Evolutionary conservation across 2,329 filamentous ascomycete genomes (phyloP), one percentile per base, ranked within the genome.

Genomic region (Fusarium fracticaudum): DNA sequence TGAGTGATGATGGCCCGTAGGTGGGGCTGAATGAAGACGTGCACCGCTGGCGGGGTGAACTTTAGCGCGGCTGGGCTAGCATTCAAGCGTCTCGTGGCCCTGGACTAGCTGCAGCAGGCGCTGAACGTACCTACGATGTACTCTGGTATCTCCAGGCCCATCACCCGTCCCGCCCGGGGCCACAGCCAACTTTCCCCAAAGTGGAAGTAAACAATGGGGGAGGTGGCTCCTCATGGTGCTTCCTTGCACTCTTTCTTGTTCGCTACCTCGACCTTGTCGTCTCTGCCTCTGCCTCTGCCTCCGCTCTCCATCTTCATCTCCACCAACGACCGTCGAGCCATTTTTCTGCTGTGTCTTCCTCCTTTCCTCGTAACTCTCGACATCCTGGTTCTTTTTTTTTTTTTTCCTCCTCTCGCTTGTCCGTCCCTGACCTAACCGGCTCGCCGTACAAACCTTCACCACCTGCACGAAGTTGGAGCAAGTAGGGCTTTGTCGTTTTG

Each of bases 141-240:
- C 71, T 48, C 62, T 31, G 10, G 40, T 31, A 35, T 12, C 55
- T 64, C 50, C 55, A 61, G 43, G 24, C 40, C 64, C 57, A 60
- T 61, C 69, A 64, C 75, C 71, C 62, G 68, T 77, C 73, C 75
- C 73, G 72, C 53, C 72, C 66, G 67, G 66, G 60, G 64, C 54
- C 69, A 65, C 59, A 41, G 51, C 24, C 11, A 41, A 54, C 76
- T 69, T 77, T 72, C 43, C 76, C 75, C 68, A 77, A 77, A 77
- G 72, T 64, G 60, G 60, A 76, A 77, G 76, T 77, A 78, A 78
- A 77, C 76, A 77, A 55, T 41, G 45, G 53, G 65, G 63, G 59
- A 68, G 51, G 53, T 55, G 51, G 51, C 35, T 41, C 51, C 20
- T 55, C 35, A 40, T 41, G 51, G 24, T 45, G 13, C 37, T 48